Base-by-base conservation (phyloP, 2,329 filamentous ascomycete species). In the Colletotrichum sp. region DNA sequence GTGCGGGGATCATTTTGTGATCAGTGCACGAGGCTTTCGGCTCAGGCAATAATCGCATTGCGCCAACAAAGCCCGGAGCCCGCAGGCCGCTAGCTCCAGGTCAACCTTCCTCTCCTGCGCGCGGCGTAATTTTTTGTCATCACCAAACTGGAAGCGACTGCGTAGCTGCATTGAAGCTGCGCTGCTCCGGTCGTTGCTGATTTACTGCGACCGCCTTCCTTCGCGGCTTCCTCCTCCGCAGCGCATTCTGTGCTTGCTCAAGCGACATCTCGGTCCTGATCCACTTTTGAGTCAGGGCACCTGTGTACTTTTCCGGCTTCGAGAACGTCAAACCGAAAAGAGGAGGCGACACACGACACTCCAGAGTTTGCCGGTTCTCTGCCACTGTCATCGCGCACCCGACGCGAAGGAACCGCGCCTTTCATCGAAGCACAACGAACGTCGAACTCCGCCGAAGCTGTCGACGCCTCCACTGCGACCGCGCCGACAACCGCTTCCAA, bases 81-180 rank as follows among this genome's bases (percentile, higher is more conserved):
- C 73, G 73, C 73, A 67, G 28, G 57, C 64, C 59, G 73, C 34
- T 75, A 75, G 73, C 64, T 73, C 71, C 59, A 76, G 70, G 57
- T 74, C 63, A 67, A 67, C 64, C 64, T 69, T 72, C 68, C 69
- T 68, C 52, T 76, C 70, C 70, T 66, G 71, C 70, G 74, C 74
- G 70, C 74, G 57, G 64, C 70, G 66, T 76, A 73, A 69, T 73
- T 76, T 76, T 76, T 76, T 76, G 70, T 67, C 69, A 72, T 69
- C 71, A 60, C 48, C 59, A 63, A 70, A 60, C 52, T 65, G 59
- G 74, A 65, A 69, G 74, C 64, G 73, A 65, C 57, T 32, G 65
- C 57, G 68, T 60, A 52, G 74, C 71, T 76, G 36, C 67, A 30
- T 60, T 36, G 34, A 26, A n/a, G 71, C 67, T 43, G 73, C 63